Evolutionary conservation across 2,329 filamentous ascomycete species (phyloP), one percentile per base, ranked within the genome.

Genomic region (Apiospora hydei): DNA sequence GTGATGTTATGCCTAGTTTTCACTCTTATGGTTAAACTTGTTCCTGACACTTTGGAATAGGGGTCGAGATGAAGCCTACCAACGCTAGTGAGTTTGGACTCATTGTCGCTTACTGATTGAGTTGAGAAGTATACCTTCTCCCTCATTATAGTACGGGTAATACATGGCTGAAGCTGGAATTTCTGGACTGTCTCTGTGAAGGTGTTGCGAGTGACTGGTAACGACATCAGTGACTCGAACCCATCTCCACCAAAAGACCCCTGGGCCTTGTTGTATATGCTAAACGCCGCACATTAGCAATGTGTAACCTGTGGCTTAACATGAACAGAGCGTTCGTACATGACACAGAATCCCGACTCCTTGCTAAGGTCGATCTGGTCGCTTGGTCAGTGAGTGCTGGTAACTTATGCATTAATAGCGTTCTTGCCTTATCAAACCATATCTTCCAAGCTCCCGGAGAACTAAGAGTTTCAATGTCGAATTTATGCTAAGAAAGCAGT

Each of bases 71-170:
- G 18, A 10, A n/a, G 34, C 57, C 38, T 41, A 64, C 57, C 57
- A 41, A 64, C 8, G 2, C 57, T n/a, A 6, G 30, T n/a, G 8
- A 0, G 8, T 16, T 8, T 41, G 4, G 30, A 13, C 57, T 64
- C 34, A 1, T 5, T 41, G 6, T n/a, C 34, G 7, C 10, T n/a
- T 3, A n/a, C 10, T 41, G 57, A 41, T 41, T 64, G 57, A 3
- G 34, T 64, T 5, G 30, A 64, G 30, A 64, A 64, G 18, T 64
- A 41, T 5, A 64, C 57, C 10, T 41, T 64, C 7, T 64, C 57
- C 8, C 57, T 64, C 57, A 64, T 64, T 41, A 64, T 64, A 3
- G 57, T 64, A 4, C 57, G 57, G 16, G 57, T 64, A 10, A 64
- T 64, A 34, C 57, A 64, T 64, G 57, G 30, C 4, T 41, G 30